Percentiles rank a stretch among this genome's conserved stretches.
These are phyloP conservation scores for Eimeria praecox DNA, from an alignment of 169 alveolate genomes.

Conservation along the genomic window DNA sequence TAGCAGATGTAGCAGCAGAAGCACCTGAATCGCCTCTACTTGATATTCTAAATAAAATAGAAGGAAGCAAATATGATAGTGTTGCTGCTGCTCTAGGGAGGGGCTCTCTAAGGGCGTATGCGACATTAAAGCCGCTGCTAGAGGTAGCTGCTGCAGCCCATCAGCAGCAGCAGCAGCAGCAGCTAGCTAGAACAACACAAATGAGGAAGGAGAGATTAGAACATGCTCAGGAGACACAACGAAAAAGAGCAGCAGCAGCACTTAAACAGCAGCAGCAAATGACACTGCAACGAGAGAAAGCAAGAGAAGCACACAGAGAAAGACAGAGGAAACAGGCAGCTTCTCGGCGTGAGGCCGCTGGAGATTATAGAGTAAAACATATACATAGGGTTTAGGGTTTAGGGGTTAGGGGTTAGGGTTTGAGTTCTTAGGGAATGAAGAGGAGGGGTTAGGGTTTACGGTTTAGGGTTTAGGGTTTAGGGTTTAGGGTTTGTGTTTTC, in stretches of 20 bases:
- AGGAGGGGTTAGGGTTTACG: not conserved
- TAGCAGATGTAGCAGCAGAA: conserved; percentile 28
- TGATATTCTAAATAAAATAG: not conserved
- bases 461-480: not conserved
- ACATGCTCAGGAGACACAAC: not conserved
- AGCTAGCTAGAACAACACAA: not conserved
- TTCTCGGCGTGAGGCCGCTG: not conserved
- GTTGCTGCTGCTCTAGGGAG: conserved; percentile 30
- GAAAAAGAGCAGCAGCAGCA: conserved; percentile 9
- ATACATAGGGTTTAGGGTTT: not conserved
- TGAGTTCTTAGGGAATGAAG: not conserved
- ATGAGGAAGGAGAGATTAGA: conserved; percentile 9
- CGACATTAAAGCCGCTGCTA: not conserved
- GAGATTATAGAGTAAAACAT: not conserved
- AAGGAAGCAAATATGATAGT: not conserved
- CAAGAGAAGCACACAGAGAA: not conserved
- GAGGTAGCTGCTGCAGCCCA: not conserved
- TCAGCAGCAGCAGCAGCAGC: conserved; percentile 7
- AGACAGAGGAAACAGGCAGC: not conserved
- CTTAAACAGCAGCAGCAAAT: not conserved
- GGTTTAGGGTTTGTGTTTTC: not conserved
- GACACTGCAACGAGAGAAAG: not conserved
- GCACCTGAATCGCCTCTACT: conserved; percentile 14
- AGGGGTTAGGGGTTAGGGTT: not conserved
- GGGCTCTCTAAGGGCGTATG: not conserved